Percentiles rank a stretch among this genome's conserved stretches.
These are phyloP conservation scores for Trametopsis cervina DNA, from an alignment of 768 basidiomycete species.

Conservation along the genomic window DNA sequence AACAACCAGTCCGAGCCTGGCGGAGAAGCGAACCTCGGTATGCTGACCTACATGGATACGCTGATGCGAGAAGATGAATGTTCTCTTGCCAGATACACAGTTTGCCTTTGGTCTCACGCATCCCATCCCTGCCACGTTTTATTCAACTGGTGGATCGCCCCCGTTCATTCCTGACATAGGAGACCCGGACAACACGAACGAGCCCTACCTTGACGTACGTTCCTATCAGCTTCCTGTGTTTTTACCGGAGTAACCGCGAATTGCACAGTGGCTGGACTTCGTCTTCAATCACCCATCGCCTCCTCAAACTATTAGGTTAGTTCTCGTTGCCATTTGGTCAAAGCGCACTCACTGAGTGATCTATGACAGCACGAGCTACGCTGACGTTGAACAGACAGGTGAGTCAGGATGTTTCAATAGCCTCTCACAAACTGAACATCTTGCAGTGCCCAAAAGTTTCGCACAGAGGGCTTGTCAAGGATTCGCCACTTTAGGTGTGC, in stretches of 20 bases:
- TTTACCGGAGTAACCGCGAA: no score
- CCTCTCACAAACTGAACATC: no score
- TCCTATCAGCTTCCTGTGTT: neutral
- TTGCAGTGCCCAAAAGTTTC: constrained; percentile 50
- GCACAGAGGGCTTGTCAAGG: constrained; percentile 50
- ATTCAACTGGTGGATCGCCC: constrained; percentile 54
- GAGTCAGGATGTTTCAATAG: constrained; percentile 1
- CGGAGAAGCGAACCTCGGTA: constrained; percentile 50
- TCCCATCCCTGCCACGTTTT: constrained; percentile 55
- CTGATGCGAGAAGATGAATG: no score
- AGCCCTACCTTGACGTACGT: constrained; percentile 40
- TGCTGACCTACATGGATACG: neutral
- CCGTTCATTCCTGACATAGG: constrained; percentile 44
- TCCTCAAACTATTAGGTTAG: constrained; percentile 47
- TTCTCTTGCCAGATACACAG: constrained; percentile 41
- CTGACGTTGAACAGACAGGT: constrained; percentile 67
- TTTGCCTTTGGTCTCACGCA: constrained; percentile 59
- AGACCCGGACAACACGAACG: constrained; percentile 37
- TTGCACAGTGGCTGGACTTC: constrained; percentile 53
- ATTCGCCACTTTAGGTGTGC: constrained; percentile 56
- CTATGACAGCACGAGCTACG: constrained; percentile 55
- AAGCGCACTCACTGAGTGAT: neutral
- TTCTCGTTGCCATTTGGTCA: neutral
- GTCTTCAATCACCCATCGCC: constrained; percentile 37
- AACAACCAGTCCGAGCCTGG: constrained; percentile 60